A percentile compares a stretch with the other conserved stretches of the same genome.
Conservation (phyloP, 768 basidiomycete genomes). For the Dendrothele bispora region DNA sequence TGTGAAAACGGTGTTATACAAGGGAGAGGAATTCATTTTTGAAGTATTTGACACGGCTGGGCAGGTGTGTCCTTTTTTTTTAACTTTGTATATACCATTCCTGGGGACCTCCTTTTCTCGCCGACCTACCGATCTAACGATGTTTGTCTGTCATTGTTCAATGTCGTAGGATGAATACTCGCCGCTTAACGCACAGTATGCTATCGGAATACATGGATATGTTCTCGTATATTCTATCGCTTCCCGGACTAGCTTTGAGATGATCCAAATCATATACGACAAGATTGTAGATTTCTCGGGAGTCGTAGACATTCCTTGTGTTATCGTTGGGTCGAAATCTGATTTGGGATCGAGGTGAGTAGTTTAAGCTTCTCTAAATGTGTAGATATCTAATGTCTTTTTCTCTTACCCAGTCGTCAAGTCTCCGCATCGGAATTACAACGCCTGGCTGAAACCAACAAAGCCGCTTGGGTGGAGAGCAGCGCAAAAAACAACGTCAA, state of each 20-base stretch:
- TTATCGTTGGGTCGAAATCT: constrained; percentile 91
- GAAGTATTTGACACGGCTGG: constrained; percentile 99
- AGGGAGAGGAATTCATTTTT: constrained; percentile 90
- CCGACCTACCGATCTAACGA: background rate
- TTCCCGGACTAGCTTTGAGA: constrained; percentile 87
- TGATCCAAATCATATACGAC: constrained; percentile 91
- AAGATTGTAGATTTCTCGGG: constrained; percentile 91
- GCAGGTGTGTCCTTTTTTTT: constrained; percentile 57
- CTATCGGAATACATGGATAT: constrained; percentile 96
- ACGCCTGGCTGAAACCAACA: constrained; percentile 67
- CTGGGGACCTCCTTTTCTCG: constrained; percentile 2
- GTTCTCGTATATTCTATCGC: constrained; percentile 95
- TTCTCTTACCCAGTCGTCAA: constrained; percentile 52
- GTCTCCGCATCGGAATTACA: constrained; percentile 72
- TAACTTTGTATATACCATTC: background rate
- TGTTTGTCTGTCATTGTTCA: background rate
- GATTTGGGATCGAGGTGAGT: constrained; percentile 78
- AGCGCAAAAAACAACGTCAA: constrained; percentile 87
- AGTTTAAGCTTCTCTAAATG: background rate
- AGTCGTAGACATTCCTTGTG: constrained; percentile 84
- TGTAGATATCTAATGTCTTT: background rate
- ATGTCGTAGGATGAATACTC: constrained; percentile 86
- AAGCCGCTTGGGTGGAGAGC: constrained; percentile 84
- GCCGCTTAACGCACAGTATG: constrained; percentile 89
- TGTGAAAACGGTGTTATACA: constrained; percentile 81